Percentiles rank a stretch among this genome's conserved stretches.
phyloP scores from a whole-genome alignment of 176 grass and related monocot genomes.

The Eleusine indica region DNA sequence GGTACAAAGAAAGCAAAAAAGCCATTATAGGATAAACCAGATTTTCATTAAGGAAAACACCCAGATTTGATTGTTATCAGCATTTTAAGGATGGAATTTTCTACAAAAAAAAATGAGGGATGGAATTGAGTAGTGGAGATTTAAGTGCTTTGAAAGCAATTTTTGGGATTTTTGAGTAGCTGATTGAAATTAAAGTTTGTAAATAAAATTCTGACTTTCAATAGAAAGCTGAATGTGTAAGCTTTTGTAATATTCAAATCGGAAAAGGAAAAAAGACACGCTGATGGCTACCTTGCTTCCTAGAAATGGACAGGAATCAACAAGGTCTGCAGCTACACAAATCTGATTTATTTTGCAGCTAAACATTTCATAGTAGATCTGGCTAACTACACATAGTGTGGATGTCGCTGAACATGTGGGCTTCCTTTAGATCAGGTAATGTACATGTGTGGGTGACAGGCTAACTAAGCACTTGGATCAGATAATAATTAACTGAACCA shows the following conservation, averaged over 20 bases:
- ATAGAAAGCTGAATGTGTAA: not conserved
- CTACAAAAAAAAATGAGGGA: too few species aligned
- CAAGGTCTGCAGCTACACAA: not conserved
- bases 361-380: too few species aligned
- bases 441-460: not conserved
- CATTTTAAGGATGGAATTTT: too few species aligned
- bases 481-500: not conserved
- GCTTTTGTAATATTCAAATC: not conserved
- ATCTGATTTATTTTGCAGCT: conserved; percentile 4
- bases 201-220: not conserved
- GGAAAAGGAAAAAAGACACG: not conserved
- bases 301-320: not conserved
- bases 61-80: too few species aligned
- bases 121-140: too few species aligned
- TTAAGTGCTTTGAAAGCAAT: not conserved
- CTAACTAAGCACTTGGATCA: not conserved
- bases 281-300: conserved; percentile 11
- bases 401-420: not conserved
- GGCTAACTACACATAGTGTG: not conserved
- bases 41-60: too few species aligned
- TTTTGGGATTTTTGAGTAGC: not conserved
- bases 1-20: too few species aligned
- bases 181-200: not conserved
- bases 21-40: too few species aligned
- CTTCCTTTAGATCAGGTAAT: not conserved